A percentile compares a stretch with the other conserved stretches of the same genome.
Evolutionary conservation across 208 protist species (phyloP).

Genomic region (Borovskyia barvae): DNA sequence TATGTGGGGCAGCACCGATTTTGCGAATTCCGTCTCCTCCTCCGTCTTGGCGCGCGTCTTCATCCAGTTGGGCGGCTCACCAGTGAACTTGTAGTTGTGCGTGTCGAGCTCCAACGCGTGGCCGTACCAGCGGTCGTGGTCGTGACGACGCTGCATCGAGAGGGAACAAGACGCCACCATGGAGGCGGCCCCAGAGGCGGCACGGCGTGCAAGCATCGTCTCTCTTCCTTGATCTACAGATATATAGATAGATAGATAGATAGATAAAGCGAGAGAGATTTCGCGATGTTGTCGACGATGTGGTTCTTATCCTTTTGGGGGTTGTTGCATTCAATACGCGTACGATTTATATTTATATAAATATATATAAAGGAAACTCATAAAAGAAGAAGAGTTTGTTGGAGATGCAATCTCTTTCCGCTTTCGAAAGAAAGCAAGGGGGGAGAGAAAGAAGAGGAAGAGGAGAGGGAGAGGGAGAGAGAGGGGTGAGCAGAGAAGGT

Average conservation of each 20-base stretch:
- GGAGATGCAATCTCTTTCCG: no score
- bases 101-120: constrained; percentile 80
- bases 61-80: constrained; percentile 78
- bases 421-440: constrained; percentile 5
- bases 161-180: constrained; percentile 29
- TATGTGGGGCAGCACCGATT: constrained; percentile 72
- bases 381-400: no score
- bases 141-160: constrained; percentile 56
- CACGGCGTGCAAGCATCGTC: constrained; percentile 73
- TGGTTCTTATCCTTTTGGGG: neutral
- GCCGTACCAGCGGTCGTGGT: constrained; percentile 89
- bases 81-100: constrained; percentile 86
- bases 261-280: no score
- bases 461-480: no score
- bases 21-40: constrained; percentile 80
- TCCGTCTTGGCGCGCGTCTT: constrained; percentile 61
- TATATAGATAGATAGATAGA: no score
- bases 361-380: no score
- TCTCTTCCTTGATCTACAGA: no score
- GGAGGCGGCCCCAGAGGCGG: constrained; percentile 33
- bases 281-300: neutral
- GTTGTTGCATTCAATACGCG: neutral
- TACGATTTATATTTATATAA: constrained; percentile 4
- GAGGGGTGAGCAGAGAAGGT: neutral
- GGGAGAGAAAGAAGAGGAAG: constrained; percentile 9